These are phyloP conservation scores for Metschnikowia kofuensis DNA, from an alignment of 805 yeast species.

Conservation along the genomic window DNA sequence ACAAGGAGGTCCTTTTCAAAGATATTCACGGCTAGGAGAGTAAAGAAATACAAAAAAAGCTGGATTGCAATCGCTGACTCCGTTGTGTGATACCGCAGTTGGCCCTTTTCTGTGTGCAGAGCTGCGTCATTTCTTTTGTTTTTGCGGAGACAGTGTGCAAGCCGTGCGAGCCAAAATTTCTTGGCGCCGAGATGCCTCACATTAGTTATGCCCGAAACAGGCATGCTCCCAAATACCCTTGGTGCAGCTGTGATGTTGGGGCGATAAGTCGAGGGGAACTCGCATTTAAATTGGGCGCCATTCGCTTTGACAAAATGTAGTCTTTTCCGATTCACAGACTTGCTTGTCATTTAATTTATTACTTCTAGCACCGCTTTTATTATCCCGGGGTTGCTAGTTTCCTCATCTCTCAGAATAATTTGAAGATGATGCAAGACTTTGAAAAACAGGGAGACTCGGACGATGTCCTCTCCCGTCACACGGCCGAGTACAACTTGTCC, in stretches of 20 bases:
- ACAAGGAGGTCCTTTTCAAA: too few species aligned
- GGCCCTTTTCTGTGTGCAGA: neutral
- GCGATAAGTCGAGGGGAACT: neutral
- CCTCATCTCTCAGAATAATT: neutral
- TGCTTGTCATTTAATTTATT: neutral
- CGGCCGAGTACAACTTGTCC: slow-evolving; percentile 47
- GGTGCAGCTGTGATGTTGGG: neutral
- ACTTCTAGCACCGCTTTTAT: neutral
- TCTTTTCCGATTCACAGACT: neutral
- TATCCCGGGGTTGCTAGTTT: neutral
- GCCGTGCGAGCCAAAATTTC: slow-evolving; percentile 9
- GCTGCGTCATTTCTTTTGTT: neutral
- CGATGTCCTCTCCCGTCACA: slow-evolving; percentile 39
- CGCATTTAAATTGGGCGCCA: neutral
- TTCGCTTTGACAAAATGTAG: neutral
- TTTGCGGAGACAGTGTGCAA: slow-evolving; percentile 9
- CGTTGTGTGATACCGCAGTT: neutral
- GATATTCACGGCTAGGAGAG: too few species aligned
- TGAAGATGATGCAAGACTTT: slow-evolving; percentile 12
- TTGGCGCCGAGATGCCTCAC: slow-evolving; percentile 7
- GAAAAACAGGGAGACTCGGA: slow-evolving; percentile 24
- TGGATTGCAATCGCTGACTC: too few species aligned
- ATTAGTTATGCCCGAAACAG: slow-evolving; percentile 5
- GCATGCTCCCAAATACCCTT: neutral
- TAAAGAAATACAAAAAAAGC: too few species aligned